phyloP scores from a whole-genome alignment of 148 eudicot species.

The Silene latifolia region DNA sequence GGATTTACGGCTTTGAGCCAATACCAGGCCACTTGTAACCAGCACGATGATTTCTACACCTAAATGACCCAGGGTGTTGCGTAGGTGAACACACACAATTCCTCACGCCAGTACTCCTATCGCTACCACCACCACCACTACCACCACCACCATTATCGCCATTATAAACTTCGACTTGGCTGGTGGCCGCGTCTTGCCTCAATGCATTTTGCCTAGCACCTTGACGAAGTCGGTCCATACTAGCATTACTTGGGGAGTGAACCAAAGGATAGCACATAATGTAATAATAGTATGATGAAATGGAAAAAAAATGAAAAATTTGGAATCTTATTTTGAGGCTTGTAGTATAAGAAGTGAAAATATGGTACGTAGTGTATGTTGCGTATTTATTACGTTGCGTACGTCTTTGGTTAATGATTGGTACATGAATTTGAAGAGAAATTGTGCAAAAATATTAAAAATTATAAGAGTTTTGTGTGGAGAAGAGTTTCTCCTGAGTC shows the following conservation, averaged over 20 bases:
- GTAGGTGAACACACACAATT: conserved; percentile 31
- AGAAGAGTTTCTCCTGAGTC: conserved; percentile 15
- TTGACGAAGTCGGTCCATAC: neutral
- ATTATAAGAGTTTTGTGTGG: conserved; percentile 18
- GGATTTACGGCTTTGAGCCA: neutral
- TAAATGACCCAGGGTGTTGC: conserved; percentile 29
- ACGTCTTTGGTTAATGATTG: neutral
- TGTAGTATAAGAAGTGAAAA: neutral
- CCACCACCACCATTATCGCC: neutral
- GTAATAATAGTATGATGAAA: no score
- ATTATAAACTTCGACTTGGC: neutral
- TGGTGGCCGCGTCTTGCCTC: neutral
- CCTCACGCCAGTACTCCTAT: neutral
- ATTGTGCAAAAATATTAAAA: no score
- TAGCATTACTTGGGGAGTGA: no score
- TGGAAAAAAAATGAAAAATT: neutral
- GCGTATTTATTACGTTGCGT: neutral
- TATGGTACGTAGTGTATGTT: neutral
- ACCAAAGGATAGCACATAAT: conserved; percentile 20
- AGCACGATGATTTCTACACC: conserved; percentile 31
- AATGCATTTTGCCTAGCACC: conserved; percentile 1
- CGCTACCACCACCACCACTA: neutral
- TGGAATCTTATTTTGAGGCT: neutral
- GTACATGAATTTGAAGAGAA: neutral
- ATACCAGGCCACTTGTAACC: conserved; percentile 18